Conservation (phyloP, 2,329 filamentous ascomycete species). For the Ceratocystis eucalypticola region DNA sequence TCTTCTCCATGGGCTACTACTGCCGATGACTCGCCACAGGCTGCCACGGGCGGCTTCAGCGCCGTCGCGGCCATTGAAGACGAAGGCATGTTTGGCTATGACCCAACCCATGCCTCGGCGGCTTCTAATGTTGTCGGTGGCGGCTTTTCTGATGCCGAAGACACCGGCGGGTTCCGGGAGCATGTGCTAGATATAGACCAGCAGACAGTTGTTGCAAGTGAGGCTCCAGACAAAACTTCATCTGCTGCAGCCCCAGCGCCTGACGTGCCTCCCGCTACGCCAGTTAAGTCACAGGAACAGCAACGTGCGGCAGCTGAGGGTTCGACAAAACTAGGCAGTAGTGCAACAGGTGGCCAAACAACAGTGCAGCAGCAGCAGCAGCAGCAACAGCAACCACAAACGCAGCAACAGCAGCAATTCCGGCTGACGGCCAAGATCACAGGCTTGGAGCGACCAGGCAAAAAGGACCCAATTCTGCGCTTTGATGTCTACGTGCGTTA, state of each 20-base stretch:
- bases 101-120: neutral
- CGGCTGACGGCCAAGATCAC: constrained; percentile 93
- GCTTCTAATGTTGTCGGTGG: neutral
- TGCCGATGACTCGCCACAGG: constrained; percentile 32
- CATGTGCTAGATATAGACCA: neutral
- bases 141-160: neutral
- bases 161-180: neutral
- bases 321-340: neutral
- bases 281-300: constrained; percentile 23
- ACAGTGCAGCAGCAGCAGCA: constrained; percentile 2
- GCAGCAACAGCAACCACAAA: neutral
- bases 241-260: neutral
- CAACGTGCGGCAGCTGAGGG: constrained; percentile 20
- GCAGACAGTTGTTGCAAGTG: neutral
- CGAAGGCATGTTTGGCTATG: constrained; percentile 10
- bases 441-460: constrained; percentile 77
- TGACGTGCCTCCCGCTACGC: constrained; percentile 20
- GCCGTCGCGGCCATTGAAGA: constrained; percentile 19
- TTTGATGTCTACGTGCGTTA: constrained; percentile 82
- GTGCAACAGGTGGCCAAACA: neutral
- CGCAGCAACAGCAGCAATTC: constrained; percentile 46
- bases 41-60: constrained; percentile 28
- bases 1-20: constrained; percentile 38
- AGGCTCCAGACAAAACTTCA: neutral
- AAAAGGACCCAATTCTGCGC: constrained; percentile 86